Conservation (phyloP, 441 rosid species). For the Euphorbia schlechtendalii region DNA sequence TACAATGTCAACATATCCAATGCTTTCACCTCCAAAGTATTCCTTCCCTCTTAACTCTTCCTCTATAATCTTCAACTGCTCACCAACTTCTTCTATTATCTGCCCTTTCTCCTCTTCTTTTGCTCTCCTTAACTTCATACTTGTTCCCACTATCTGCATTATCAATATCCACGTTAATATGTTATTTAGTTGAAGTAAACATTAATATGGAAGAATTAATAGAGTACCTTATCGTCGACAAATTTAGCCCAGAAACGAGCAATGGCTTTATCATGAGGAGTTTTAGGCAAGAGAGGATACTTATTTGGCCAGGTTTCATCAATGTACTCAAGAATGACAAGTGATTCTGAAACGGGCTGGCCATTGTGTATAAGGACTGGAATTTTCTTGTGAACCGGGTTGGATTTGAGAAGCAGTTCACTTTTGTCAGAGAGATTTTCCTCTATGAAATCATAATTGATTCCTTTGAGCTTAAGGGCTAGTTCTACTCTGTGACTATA, state of each 20-base stretch:
- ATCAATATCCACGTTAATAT: not conserved
- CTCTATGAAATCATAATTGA: slow-evolving; percentile 31
- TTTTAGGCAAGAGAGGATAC: slow-evolving; percentile 2
- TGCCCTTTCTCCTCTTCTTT: not conserved
- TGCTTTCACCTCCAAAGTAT: slow-evolving; percentile 1
- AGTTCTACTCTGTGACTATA: slow-evolving; percentile 34
- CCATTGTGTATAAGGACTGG: slow-evolving; percentile 26
- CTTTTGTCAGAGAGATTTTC: slow-evolving; percentile 34
- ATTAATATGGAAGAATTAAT: too few species aligned
- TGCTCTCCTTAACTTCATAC: not conserved
- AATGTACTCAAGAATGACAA: too few species aligned
- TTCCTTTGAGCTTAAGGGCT: slow-evolving; percentile 46
- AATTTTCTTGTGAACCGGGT: slow-evolving; percentile 35
- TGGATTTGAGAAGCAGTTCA: slow-evolving; percentile 32
- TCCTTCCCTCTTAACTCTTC: not conserved
- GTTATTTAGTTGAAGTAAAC: too few species aligned
- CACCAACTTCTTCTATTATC: not conserved
- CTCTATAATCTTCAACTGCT: not conserved
- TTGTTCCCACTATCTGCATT: not conserved
- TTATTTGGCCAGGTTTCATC: slow-evolving; percentile 5
- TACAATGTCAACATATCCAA: slow-evolving; percentile 1
- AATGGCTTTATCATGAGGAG: not conserved
- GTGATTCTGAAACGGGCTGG: slow-evolving; percentile 19
- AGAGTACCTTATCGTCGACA: slow-evolving; percentile 2
- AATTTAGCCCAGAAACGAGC: slow-evolving; percentile 16